phyloP scores from a whole-genome alignment of 495 filamentous ascomycete species.

The Xylaria castorea region DNA sequence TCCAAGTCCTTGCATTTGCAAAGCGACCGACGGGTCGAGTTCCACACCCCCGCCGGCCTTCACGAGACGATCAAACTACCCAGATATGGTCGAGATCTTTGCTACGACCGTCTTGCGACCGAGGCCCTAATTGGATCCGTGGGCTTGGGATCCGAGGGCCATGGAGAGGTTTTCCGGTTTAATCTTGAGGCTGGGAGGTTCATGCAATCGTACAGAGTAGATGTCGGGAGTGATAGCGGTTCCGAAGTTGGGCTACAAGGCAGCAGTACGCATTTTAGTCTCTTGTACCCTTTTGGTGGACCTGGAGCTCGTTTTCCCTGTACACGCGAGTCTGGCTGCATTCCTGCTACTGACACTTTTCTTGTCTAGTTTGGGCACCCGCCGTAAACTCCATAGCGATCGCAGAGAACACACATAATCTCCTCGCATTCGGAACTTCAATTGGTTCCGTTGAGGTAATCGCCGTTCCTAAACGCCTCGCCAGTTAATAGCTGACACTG shows the following conservation, averaged over 20 bases:
- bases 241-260: slow-evolving; percentile 78
- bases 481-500: neutral
- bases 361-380: slow-evolving; percentile 63
- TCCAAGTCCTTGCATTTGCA: slow-evolving; percentile 95
- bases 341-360: neutral
- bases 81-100: slow-evolving; percentile 87
- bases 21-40: slow-evolving; percentile 87
- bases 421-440: slow-evolving; percentile 94
- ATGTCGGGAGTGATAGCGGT: slow-evolving; percentile 83
- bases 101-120: slow-evolving; percentile 83
- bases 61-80: slow-evolving; percentile 89
- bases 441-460: slow-evolving; percentile 82
- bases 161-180: slow-evolving; percentile 89
- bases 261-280: slow-evolving; percentile 50
- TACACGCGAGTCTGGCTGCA: neutral
- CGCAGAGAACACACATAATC: slow-evolving; percentile 87
- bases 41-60: slow-evolving; percentile 88
- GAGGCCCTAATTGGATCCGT: slow-evolving; percentile 89
- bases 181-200: slow-evolving; percentile 91
- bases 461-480: neutral
- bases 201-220: slow-evolving; percentile 77
- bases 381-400: slow-evolving; percentile 89
- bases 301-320: neutral
- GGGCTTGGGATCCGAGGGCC: slow-evolving; percentile 79
- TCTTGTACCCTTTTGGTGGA: neutral